phyloP scores from a whole-genome alignment of 805 yeast species.

The Maudiozyma saulgeensis region DNA sequence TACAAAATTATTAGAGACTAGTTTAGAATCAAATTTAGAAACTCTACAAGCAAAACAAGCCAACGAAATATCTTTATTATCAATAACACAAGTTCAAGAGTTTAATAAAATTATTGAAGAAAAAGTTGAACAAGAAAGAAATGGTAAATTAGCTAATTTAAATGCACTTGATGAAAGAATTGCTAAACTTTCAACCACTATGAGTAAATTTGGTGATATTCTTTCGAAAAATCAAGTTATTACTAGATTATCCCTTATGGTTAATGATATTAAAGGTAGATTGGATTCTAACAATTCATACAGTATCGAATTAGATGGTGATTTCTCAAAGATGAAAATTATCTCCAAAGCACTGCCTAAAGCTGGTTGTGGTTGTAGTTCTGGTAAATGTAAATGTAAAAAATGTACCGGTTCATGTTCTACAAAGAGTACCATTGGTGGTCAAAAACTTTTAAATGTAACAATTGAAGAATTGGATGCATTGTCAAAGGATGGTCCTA shows the following conservation, averaged over 20 bases:
- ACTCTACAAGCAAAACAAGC: slow-evolving; percentile 62
- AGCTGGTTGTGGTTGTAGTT: slow-evolving; percentile 3
- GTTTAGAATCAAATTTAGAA: slow-evolving; percentile 57
- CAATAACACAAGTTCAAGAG: slow-evolving; percentile 59
- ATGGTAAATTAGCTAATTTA: slow-evolving; percentile 66
- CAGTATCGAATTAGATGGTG: slow-evolving; percentile 31
- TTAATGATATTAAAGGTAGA: slow-evolving; percentile 16
- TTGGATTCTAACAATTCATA: slow-evolving; percentile 13
- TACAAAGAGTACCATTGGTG: slow-evolving; percentile 5
- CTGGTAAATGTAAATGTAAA: slow-evolving; percentile 8
- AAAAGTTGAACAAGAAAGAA: slow-evolving; percentile 63
- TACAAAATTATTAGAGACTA: slow-evolving; percentile 46
- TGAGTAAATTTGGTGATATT: slow-evolving; percentile 35
- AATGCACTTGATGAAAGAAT: slow-evolving; percentile 48
- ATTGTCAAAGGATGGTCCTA: slow-evolving; percentile 35
- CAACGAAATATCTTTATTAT: slow-evolving; percentile 58
- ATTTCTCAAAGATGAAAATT: slow-evolving; percentile 21
- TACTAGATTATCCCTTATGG: slow-evolving; percentile 19
- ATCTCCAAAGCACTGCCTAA: slow-evolving; percentile 21
- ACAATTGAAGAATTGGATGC: slow-evolving; percentile 38
- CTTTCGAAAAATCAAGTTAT: slow-evolving; percentile 31
- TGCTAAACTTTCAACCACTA: slow-evolving; percentile 33
- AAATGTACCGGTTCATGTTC: slow-evolving; percentile 5
- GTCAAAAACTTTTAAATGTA: slow-evolving; percentile 19
- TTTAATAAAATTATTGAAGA: slow-evolving; percentile 49